Conservation (phyloP, 2,329 filamentous ascomycete species). For the Ophiocordyceps camponoti-saundersi region DNA sequence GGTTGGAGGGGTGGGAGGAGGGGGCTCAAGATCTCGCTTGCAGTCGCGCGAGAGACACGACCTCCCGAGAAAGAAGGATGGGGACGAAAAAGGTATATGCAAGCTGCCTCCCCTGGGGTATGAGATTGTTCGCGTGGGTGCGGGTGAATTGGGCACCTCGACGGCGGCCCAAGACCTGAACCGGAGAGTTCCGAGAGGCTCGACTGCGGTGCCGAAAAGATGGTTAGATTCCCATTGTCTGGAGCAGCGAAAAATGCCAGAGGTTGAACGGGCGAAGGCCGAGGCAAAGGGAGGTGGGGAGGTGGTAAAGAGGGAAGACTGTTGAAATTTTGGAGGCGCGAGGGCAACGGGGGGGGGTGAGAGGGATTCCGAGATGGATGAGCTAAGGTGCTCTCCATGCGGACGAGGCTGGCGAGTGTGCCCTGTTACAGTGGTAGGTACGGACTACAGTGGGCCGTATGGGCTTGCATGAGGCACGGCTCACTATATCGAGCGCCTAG, state of each 20-base stretch:
- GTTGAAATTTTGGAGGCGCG: not conserved
- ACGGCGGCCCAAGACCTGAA: conserved; percentile 6
- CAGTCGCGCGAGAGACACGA: too few species aligned
- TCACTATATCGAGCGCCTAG: too few species aligned
- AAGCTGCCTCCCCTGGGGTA: not conserved
- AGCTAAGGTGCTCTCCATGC: not conserved
- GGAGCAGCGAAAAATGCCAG: conserved; percentile 1
- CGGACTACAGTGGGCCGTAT: too few species aligned
- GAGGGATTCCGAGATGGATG: not conserved
- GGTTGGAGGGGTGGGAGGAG: too few species aligned
- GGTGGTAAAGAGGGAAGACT: not conserved
- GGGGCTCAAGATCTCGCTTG: too few species aligned
- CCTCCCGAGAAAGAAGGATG: too few species aligned
- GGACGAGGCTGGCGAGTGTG: not conserved
- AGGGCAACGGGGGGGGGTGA: not conserved
- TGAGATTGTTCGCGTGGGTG: not conserved
- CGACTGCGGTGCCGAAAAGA: conserved; percentile 2
- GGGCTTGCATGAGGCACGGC: too few species aligned
- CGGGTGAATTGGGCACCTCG: conserved; percentile 7
- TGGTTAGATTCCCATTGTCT: conserved; percentile 4
- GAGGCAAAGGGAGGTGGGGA: not conserved
- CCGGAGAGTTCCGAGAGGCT: conserved; percentile 3
- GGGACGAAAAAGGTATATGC: not conserved
- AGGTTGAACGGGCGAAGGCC: not conserved
- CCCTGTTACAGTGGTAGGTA: not conserved